Conservation (phyloP, 2,329 filamentous ascomycete genomes). For the Diatrype stigma region DNA sequence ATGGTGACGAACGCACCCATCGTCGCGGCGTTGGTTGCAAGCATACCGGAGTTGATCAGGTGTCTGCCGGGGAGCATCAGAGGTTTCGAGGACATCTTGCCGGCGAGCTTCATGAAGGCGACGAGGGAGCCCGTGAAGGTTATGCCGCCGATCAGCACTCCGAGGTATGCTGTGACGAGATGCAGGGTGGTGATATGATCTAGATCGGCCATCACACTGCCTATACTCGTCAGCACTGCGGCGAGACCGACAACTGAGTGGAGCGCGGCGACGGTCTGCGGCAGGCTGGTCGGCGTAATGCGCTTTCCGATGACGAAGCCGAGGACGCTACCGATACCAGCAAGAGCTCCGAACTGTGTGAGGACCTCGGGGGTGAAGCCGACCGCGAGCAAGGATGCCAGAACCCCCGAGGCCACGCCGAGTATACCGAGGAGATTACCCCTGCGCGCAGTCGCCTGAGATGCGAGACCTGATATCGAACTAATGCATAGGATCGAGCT, state of each 20-base stretch:
- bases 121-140: conserved; percentile 91
- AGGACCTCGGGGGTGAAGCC: conserved; percentile 77
- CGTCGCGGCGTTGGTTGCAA: conserved; percentile 73
- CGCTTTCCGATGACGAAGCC: conserved; percentile 76
- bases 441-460: conserved; percentile 76
- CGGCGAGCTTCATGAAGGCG: conserved; percentile 82
- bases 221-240: conserved; percentile 83
- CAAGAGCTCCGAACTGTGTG: conserved; percentile 74
- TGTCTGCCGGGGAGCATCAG: conserved; percentile 70
- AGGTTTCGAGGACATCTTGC: conserved; percentile 75
- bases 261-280: conserved; percentile 83
- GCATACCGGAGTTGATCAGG: conserved; percentile 66
- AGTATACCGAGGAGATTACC: conserved; percentile 85
- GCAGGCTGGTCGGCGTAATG: conserved; percentile 83
- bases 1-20: conserved; percentile 81
- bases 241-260: conserved; percentile 89
- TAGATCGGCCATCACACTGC: conserved; percentile 74
- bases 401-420: conserved; percentile 76
- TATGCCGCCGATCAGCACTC: conserved; percentile 80
- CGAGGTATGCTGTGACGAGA: conserved; percentile 80
- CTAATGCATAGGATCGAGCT: conserved; percentile 82
- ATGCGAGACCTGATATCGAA: conserved; percentile 76
- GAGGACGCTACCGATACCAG: conserved; percentile 62
- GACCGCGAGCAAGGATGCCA: conserved; percentile 76
- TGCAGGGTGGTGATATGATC: conserved; percentile 71